These are phyloP conservation scores for Trypanosoma caninum DNA, from an alignment of 208 protist species.

Conservation along the genomic window DNA sequence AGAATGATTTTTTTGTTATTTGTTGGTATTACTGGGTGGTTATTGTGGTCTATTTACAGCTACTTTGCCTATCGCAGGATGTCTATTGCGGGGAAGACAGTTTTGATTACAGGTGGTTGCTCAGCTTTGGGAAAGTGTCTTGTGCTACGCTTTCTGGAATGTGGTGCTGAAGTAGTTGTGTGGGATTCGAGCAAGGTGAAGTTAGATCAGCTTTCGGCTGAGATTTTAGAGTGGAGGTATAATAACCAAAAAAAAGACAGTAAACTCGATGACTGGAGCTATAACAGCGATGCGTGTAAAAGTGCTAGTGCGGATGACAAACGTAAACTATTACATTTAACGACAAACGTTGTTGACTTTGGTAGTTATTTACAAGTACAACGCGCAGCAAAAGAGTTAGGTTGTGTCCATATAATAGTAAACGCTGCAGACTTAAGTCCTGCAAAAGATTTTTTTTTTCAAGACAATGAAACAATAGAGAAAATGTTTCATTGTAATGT, in stretches of 20 bases:
- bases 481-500: slow-evolving; percentile 39
- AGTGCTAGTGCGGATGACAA: not conserved
- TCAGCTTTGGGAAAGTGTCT: slow-evolving; percentile 40
- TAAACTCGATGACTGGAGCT: not conserved
- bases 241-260: not conserved
- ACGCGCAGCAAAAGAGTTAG: slow-evolving; percentile 38
- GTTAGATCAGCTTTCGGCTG: slow-evolving; percentile 43
- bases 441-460: slow-evolving; percentile 34
- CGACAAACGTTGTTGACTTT: slow-evolving; percentile 31
- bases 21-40: slow-evolving; percentile 39
- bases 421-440: slow-evolving; percentile 33
- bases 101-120: slow-evolving; percentile 62
- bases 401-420: slow-evolving; percentile 40
- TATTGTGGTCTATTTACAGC: slow-evolving; percentile 44
- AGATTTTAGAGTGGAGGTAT: not conserved
- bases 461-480: slow-evolving; percentile 45
- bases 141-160: slow-evolving; percentile 38
- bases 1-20: slow-evolving; percentile 64
- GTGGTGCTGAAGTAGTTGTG: slow-evolving; percentile 44
- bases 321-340: not conserved
- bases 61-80: slow-evolving; percentile 37
- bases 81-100: slow-evolving; percentile 35
- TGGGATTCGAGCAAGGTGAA: slow-evolving; percentile 55
- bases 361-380: slow-evolving; percentile 45
- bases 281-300: not conserved